Percentiles rank a stretch among this genome's conserved stretches.
Conservation (phyloP, 805 yeast species). For the Starmerella potacharoeniae region DNA sequence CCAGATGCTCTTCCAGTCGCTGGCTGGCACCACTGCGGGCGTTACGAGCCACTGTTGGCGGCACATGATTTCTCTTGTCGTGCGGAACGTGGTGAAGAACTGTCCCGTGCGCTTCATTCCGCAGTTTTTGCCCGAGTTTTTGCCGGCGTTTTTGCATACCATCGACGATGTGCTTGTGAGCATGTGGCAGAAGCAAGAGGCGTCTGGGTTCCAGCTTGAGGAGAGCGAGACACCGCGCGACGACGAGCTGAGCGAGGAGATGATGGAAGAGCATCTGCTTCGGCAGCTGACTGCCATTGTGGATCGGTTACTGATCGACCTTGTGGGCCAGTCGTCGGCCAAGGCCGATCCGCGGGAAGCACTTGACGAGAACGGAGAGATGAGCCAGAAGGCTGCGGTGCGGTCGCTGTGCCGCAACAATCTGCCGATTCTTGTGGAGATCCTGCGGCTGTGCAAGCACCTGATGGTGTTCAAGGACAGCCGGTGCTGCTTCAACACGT, state of each 20-base stretch:
- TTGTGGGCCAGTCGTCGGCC: conserved; percentile 66
- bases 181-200: conserved; percentile 62
- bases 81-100: conserved; percentile 74
- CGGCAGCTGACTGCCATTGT: conserved; percentile 89
- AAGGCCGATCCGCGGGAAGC: conserved; percentile 29
- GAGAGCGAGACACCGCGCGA: conserved; percentile 47
- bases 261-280: conserved; percentile 93
- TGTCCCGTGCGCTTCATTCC: conserved; percentile 67
- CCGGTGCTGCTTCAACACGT: conserved; percentile 84
- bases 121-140: conserved; percentile 59
- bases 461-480: conserved; percentile 76
- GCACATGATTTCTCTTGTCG: conserved; percentile 82
- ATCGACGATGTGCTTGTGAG: conserved; percentile 62
- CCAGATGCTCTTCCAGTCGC: conserved; percentile 63
- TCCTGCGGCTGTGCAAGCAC: conserved; percentile 62
- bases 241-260: conserved; percentile 84
- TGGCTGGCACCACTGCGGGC: conserved; percentile 66
- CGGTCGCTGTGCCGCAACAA: conserved; percentile 55
- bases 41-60: conserved; percentile 94
- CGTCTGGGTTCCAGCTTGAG: conserved; percentile 33
- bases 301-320: conserved; percentile 73
- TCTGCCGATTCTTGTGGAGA: conserved; percentile 61
- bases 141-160: conserved; percentile 65
- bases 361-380: conserved; percentile 33
- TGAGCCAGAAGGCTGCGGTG: conserved; percentile 41